A percentile compares a stretch with the other conserved stretches of the same genome.
Evolutionary conservation across 2,329 filamentous ascomycete species (phyloP).

Genomic region (Sclerotinia subarctica): DNA sequence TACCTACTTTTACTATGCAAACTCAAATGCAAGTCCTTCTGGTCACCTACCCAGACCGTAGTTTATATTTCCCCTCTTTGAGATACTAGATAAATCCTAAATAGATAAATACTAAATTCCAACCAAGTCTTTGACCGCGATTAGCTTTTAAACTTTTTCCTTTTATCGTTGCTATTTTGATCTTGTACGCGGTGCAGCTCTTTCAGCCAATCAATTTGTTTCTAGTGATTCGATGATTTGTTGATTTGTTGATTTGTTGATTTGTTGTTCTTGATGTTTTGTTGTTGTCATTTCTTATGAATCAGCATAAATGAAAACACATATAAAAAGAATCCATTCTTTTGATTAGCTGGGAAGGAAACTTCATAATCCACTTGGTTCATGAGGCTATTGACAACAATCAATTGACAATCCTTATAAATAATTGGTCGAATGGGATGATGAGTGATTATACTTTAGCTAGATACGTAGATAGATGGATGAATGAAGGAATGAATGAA

Average conservation of each 20-base stretch:
- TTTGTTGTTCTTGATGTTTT: background rate
- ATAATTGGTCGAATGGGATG: background rate
- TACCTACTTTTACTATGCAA: too few species aligned
- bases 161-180: conserved; percentile 3
- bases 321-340: background rate
- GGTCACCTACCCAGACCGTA: background rate
- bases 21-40: background rate
- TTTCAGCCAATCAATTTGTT: background rate
- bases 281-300: background rate
- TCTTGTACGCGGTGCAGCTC: background rate
- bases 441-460: background rate
- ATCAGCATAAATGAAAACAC: conserved; percentile 5
- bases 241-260: conserved; percentile 2
- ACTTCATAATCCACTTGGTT: background rate
- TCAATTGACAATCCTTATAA: background rate
- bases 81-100: background rate
- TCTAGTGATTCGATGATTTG: background rate
- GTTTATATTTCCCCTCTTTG: background rate
- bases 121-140: too few species aligned
- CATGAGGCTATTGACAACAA: background rate
- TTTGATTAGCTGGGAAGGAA: background rate
- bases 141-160: background rate
- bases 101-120: background rate
- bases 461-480: background rate
- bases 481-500: background rate